Percentiles rank a stretch among this genome's conserved stretches.
phyloP scores from a whole-genome alignment of 2,329 filamentous ascomycete genomes.

The Epicoccum nigrum region DNA sequence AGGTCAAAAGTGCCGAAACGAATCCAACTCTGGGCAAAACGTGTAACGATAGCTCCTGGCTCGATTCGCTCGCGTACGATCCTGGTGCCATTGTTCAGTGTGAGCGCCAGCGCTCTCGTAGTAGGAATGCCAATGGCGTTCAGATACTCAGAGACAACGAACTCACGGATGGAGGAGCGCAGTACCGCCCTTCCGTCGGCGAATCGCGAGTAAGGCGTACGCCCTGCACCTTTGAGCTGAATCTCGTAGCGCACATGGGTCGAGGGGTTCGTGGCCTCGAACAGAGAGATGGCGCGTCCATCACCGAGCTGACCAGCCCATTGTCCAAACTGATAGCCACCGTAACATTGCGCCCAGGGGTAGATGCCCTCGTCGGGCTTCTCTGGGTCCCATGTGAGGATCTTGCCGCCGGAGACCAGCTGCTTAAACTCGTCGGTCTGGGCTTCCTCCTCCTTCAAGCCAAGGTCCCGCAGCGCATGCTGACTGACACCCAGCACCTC shows the following conservation, averaged over 20 bases:
- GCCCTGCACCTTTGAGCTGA: slow-evolving; percentile 91
- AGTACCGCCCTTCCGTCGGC: slow-evolving; percentile 95
- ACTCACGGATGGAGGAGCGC: slow-evolving; percentile 91
- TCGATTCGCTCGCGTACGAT: slow-evolving; percentile 82
- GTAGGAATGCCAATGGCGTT: slow-evolving; percentile 85
- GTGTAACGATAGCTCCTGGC: slow-evolving; percentile 88
- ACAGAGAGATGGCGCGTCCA: slow-evolving; percentile 90
- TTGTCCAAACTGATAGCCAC: slow-evolving; percentile 72
- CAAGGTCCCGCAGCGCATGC: slow-evolving; percentile 80
- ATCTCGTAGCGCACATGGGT: slow-evolving; percentile 82
- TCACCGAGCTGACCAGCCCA: slow-evolving; percentile 98
- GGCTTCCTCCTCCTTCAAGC: slow-evolving; percentile 71
- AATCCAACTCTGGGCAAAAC: slow-evolving; percentile 91
- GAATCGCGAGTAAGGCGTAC: slow-evolving; percentile 94
- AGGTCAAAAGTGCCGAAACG: slow-evolving; percentile 96
- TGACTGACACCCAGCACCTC: slow-evolving; percentile 83
- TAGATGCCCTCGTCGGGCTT: slow-evolving; percentile 67
- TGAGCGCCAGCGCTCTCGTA: slow-evolving; percentile 84
- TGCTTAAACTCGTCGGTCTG: slow-evolving; percentile 75
- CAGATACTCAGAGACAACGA: slow-evolving; percentile 86
- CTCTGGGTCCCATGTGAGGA: slow-evolving; percentile 78
- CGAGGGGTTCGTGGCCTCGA: slow-evolving; percentile 79
- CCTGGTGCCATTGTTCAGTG: slow-evolving; percentile 69
- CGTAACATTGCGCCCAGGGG: slow-evolving; percentile 98
- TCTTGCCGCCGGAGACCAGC: slow-evolving; percentile 79